These are phyloP conservation scores for Erodium texanum DNA, from an alignment of 441 rosid genomes.

Conservation along the genomic window DNA sequence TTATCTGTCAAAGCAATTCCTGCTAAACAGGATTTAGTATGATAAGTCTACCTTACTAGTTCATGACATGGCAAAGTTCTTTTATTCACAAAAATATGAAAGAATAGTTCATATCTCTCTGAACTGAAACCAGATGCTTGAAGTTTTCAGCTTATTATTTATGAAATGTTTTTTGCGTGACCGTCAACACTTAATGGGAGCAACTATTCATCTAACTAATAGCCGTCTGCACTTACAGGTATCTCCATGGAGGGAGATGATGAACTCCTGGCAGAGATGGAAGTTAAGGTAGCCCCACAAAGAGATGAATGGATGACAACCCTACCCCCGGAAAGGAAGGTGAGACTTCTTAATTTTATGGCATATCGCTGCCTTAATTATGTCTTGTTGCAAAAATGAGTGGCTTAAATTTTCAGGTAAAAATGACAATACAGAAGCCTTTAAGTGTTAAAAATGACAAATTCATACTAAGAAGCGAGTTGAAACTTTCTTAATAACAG, in stretches of 20 bases:
- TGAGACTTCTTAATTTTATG: constrained; percentile 24
- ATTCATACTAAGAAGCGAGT: no score
- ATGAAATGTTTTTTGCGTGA: not conserved
- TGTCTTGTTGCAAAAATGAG: no score
- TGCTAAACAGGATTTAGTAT: not conserved
- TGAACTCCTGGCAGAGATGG: constrained; percentile 63
- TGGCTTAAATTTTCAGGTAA: no score
- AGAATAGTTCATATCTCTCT: not conserved
- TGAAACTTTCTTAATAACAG: no score
- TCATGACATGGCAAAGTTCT: not conserved
- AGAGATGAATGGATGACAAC: constrained; percentile 99
- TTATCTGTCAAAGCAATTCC: no score
- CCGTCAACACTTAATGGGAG: not conserved
- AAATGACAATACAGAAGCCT: no score
- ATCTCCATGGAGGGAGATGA: constrained; percentile 95
- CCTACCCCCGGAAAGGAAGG: constrained; percentile 88
- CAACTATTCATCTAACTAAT: constrained; percentile 10
- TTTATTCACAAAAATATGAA: not conserved
- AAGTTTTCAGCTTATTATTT: not conserved
- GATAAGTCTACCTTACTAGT: not conserved
- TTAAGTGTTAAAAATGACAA: no score
- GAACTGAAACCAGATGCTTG: not conserved
- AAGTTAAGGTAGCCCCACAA: constrained; percentile 57
- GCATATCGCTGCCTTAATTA: no score
- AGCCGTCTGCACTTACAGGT: constrained; percentile 40